Base-by-base conservation (phyloP, 176 grass and related monocot species). In the Luzula sylvatica region DNA sequence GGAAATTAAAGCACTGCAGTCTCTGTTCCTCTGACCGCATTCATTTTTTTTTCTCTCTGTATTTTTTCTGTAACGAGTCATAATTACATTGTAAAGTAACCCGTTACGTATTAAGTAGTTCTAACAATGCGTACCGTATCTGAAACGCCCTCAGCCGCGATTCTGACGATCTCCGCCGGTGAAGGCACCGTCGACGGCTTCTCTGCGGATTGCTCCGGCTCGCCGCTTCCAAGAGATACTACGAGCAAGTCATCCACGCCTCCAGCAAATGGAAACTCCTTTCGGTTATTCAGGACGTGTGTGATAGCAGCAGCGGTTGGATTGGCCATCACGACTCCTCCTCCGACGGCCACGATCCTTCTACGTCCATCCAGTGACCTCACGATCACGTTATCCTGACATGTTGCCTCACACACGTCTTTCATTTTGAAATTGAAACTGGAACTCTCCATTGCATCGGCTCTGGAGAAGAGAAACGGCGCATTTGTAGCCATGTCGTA, bases 391-490 rank as follows among this genome's bases (percentile, higher is more conserved):
- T 46, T 64, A 3, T 65, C 55, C 50, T 83, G 87, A 49, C 60
- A 64, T 2, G 88, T 95, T 7, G 83, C 88, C 0, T 80, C 88
- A 58, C 88, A 95, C 5, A 95, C 88, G 45, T 95, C 83, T 56
- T 79, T 75, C 46, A 95, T 76, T 55, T 59, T 73, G 68, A 95
- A 95, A 67, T 95, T 79, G 72, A 71, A 95, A 58, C 79, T 72
- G 54, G 72, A 79, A 58, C 67, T 87, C 60, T 95, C 88, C 23
- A 87, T 72, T 12, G 88, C 88, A 68, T 95, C 88, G n/a, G 88
- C 70, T 23, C 88, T 79, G 40, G 88, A 95, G 83, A 95, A 95
- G 32, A 95, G 65, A 77, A 95, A 95, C 9, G 88, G 78, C 23
- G 79, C 79, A 1, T 68, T 69, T 0, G 83, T 78, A 13, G 76